Evolutionary conservation across 176 grass and related monocot genomes (phyloP).

Genomic region (Coix lacrymajobi): DNA sequence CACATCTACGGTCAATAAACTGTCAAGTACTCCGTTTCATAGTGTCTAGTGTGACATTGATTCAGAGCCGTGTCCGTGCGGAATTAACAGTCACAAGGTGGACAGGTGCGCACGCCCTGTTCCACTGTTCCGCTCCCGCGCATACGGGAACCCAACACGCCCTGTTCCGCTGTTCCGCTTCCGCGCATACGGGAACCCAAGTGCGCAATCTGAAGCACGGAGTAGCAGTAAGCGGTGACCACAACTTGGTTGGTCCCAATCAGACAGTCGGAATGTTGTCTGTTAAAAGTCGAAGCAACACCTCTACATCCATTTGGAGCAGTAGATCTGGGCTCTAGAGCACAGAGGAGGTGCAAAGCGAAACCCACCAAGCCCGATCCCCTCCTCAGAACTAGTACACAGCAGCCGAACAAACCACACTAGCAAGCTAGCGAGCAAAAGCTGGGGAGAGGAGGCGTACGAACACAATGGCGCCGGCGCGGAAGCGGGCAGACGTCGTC

Average conservation of each 20-base stretch:
- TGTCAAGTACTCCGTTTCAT: background rate
- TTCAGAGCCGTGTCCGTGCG: background rate
- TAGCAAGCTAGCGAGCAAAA: background rate
- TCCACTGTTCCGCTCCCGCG: background rate
- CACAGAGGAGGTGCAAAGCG: background rate
- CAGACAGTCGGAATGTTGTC: background rate
- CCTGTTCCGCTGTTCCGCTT: background rate
- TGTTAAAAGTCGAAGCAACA: background rate
- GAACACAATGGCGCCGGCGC: background rate
- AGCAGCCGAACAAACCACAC: background rate
- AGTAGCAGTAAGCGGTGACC: background rate
- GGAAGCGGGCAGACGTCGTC: background rate
- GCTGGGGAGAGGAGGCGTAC: background rate
- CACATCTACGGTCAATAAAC: background rate
- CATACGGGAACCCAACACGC: background rate
- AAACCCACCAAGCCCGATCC: background rate
- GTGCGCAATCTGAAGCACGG: background rate
- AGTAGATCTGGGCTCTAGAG: background rate
- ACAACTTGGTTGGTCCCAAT: background rate
- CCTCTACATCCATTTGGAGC: background rate
- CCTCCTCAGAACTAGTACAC: background rate
- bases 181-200: background rate
- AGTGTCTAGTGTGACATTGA: background rate
- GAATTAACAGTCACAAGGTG: background rate
- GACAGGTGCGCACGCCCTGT: background rate